Conservation (phyloP, 1,139 yeast genomes). For the Diutina sp. region DNA sequence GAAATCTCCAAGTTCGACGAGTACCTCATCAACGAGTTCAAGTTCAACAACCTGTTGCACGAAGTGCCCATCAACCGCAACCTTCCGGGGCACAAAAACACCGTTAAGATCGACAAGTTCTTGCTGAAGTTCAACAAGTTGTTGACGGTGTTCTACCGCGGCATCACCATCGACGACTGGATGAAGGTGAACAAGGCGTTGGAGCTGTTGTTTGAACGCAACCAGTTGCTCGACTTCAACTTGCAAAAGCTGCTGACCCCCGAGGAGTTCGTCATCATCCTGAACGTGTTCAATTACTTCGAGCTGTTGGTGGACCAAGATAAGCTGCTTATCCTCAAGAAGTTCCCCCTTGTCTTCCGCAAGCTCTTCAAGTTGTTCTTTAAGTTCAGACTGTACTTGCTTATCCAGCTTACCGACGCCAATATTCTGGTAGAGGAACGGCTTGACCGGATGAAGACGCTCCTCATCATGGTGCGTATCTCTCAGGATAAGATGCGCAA, state of each 20-base stretch:
- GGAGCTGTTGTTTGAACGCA: slow-evolving; percentile 45
- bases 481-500: slow-evolving; percentile 59
- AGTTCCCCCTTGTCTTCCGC: slow-evolving; percentile 61
- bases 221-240: slow-evolving; percentile 38
- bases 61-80: slow-evolving; percentile 38
- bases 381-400: slow-evolving; percentile 53
- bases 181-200: slow-evolving; percentile 58
- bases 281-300: slow-evolving; percentile 63
- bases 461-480: slow-evolving; percentile 56
- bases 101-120: slow-evolving; percentile 38
- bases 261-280: slow-evolving; percentile 49
- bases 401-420: slow-evolving; percentile 54
- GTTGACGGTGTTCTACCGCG: slow-evolving; percentile 44
- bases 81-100: slow-evolving; percentile 33
- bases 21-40: slow-evolving; percentile 24
- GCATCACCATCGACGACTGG: slow-evolving; percentile 69
- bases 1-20: slow-evolving; percentile 29
- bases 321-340: slow-evolving; percentile 29
- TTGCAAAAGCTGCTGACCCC: slow-evolving; percentile 24
- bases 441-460: slow-evolving; percentile 55
- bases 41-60: slow-evolving; percentile 26
- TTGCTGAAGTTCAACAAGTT: slow-evolving; percentile 54
- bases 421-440: slow-evolving; percentile 44
- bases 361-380: slow-evolving; percentile 55
- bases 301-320: slow-evolving; percentile 37